phyloP scores from a whole-genome alignment of 2,329 filamentous ascomycete species.

The Arthrobotrys iridis region DNA sequence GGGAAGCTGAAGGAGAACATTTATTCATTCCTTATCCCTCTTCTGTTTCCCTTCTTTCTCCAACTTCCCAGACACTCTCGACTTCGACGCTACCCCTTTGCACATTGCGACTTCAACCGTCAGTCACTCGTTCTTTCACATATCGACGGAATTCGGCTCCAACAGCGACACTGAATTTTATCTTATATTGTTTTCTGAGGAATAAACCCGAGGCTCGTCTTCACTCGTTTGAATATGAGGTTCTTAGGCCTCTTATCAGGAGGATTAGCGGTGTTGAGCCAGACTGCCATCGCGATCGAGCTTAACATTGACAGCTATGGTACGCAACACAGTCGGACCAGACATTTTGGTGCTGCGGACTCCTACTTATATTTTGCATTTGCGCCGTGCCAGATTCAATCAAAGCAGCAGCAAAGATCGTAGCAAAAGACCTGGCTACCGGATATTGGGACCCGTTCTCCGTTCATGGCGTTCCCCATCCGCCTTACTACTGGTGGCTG shows the following conservation, averaged over 20 bases:
- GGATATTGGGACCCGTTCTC: constrained; percentile 41
- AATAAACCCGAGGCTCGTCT: neutral
- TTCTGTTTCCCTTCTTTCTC: neutral
- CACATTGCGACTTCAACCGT: neutral
- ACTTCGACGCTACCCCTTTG: neutral
- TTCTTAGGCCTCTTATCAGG: constrained; percentile 27
- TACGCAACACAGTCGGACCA: neutral
- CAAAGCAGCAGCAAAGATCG: constrained; percentile 43
- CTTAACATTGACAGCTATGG: constrained; percentile 42
- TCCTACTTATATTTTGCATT: neutral
- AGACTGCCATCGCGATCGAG: constrained; percentile 31
- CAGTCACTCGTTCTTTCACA: constrained; percentile 26
- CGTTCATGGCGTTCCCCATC: constrained; percentile 33
- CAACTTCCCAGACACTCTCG: constrained; percentile 4
- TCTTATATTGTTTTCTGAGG: too few relatives aligned
- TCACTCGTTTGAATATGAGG: constrained; percentile 22
- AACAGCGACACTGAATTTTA: neutral
- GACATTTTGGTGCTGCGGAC: neutral
- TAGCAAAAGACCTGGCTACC: constrained; percentile 33
- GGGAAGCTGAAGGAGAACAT: constrained; percentile 1
- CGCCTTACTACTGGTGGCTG: constrained; percentile 47
- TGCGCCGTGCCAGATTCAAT: constrained; percentile 15
- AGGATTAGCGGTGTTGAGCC: constrained; percentile 9
- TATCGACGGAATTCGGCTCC: neutral
- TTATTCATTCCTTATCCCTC: neutral